Percentiles rank a stretch among this genome's conserved stretches.
phyloP scores from a whole-genome alignment of 805 yeast genomes.

The Lipomyces mesembrius region DNA sequence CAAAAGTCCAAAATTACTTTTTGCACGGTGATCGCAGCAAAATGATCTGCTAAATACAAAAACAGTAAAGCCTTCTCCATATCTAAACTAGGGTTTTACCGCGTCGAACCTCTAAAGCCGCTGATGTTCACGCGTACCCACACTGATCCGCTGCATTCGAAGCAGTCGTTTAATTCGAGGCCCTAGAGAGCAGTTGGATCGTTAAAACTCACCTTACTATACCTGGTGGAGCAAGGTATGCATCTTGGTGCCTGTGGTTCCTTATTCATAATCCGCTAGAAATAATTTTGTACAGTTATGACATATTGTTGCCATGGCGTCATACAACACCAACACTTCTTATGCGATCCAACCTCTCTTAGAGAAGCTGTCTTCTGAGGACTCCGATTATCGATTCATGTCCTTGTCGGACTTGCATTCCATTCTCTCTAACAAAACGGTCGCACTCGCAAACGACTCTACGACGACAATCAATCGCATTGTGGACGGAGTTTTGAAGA shows the following conservation, averaged over 20 bases:
- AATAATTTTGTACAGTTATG: background rate
- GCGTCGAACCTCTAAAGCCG: background rate
- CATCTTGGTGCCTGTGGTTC: background rate
- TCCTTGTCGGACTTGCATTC: constrained; percentile 74
- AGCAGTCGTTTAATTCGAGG: background rate
- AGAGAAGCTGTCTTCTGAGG: constrained; percentile 48
- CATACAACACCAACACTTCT: constrained; percentile 7
- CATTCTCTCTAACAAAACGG: constrained; percentile 40
- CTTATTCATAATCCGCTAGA: background rate
- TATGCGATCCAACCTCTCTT: constrained; percentile 32
- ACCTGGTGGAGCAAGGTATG: background rate
- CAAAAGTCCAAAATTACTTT: background rate
- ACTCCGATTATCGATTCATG: constrained; percentile 84
- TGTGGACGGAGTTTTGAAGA: constrained; percentile 50
- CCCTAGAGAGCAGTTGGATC: background rate
- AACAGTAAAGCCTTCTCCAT: no score
- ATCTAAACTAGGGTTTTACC: no score
- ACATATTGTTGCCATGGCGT: background rate
- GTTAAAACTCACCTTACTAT: background rate
- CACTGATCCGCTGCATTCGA: background rate
- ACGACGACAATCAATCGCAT: constrained; percentile 41
- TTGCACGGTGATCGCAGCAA: no score
- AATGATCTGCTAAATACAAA: no score
- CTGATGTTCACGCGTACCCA: background rate
- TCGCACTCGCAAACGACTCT: constrained; percentile 39